Base-by-base conservation (phyloP, 2,329 filamentous ascomycete genomes). In the Talaromyces pinophilus region DNA sequence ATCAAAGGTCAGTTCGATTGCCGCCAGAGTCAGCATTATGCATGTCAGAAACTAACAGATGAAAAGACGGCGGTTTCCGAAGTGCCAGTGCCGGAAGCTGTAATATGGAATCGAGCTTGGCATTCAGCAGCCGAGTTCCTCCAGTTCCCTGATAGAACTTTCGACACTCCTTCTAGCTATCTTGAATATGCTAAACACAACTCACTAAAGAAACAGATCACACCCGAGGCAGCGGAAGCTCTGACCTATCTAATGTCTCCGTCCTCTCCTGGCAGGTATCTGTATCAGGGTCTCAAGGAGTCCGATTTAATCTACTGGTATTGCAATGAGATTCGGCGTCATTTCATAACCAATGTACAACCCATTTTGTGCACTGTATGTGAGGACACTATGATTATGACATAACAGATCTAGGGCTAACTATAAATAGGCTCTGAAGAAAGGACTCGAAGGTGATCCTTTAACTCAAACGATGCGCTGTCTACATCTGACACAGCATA, bases 231-330 rank as follows among this genome's bases (percentile, higher is more conserved):
- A 13, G 68, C 68, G 7, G 75, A 77, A 57, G 75, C 78, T 5
- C 65, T 82, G 22, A 67, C 63, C 5, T 78, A 78, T 69, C 61
- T 82, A 17, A 65, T 70, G 2, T 69, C 71, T 8, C 63, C 69
- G 10, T 62, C 71, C 7, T 71, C 71, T 10, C 57, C 15, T 48
- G 72, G 70, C 5, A 68, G 46, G 44, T 62, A 62, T 25, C 55
- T 66, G 44, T 66, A 69, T 17, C 62, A 63, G n/a, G 67, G 68
- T 5, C 64, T 62, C 13, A 69, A 71, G 35, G 70, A 73, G 48
- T 71, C 73, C 64, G 74, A 76, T 65, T 67, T 82, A 33, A 67
- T 79, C 46, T 71, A 75, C 46, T 82, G 80, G 81, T 82, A 82
- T 70, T 74, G 74, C n/a, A 73, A 76, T 67, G 79, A 82, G 69